phyloP scores from a whole-genome alignment of 2,329 filamentous ascomycete genomes.

The Venturiaceae sp. region DNA sequence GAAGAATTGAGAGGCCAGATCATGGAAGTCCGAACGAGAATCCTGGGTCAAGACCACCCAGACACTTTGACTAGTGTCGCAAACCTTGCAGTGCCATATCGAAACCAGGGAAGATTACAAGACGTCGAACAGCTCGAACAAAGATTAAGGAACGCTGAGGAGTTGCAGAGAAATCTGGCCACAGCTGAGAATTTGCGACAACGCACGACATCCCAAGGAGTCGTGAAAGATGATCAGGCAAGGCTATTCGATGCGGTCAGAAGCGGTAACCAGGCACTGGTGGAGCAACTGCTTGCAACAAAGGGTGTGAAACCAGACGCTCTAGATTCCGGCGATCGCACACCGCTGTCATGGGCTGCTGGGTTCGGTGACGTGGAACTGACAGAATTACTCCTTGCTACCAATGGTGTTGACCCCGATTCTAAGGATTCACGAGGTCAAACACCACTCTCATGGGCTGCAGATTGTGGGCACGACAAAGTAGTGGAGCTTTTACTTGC shows the following conservation, averaged over 20 bases:
- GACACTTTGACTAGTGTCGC: background rate
- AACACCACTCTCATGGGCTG: background rate
- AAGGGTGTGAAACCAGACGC: background rate
- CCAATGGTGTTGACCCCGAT: background rate
- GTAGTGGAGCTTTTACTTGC: no score
- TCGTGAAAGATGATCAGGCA: no score
- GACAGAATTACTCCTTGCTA: background rate
- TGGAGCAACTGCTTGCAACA: no score
- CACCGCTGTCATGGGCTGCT: background rate
- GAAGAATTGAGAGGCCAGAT: no score
- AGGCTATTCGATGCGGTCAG: no score
- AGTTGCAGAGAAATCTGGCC: no score
- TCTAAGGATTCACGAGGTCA: background rate
- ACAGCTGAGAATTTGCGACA: no score
- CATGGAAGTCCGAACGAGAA: background rate
- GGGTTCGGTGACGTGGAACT: background rate
- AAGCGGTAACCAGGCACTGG: no score
- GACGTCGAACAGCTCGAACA: no score
- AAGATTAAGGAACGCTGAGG: no score
- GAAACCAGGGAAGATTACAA: no score
- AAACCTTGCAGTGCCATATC: background rate
- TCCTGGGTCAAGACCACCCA: background rate
- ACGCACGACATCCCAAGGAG: no score
- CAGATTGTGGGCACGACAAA: background rate
- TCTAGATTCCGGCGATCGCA: background rate